These are phyloP conservation scores for Triangularia verruculosa DNA, from an alignment of 2,329 filamentous ascomycete species.

Conservation along the genomic window DNA sequence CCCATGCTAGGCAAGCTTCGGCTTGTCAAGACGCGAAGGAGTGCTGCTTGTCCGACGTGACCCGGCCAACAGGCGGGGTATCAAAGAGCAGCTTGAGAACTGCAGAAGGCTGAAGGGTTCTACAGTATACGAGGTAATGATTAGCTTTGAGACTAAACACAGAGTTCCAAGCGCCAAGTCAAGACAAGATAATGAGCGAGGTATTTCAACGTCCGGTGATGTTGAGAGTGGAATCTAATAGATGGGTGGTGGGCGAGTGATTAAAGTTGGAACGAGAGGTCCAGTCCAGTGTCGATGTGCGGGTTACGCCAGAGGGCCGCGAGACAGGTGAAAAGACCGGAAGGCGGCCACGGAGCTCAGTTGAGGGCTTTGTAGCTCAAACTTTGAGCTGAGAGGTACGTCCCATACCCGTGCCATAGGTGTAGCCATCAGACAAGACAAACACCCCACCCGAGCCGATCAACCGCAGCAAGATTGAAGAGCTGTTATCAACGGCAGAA, in stretches of 20 bases:
- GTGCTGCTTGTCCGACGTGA: background rate
- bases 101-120: background rate
- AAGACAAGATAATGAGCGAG: background rate
- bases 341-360: background rate
- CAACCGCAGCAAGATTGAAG: background rate
- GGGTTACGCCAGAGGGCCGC: background rate
- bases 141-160: background rate
- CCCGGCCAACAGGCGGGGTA: background rate
- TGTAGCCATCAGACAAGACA: background rate
- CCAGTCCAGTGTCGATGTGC: background rate
- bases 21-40: constrained; percentile 13
- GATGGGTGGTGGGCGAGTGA: background rate
- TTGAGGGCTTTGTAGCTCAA: background rate
- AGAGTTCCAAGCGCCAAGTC: background rate
- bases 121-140: background rate
- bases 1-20: constrained; percentile 65
- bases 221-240: background rate
- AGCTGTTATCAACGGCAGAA: background rate
- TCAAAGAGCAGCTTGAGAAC: background rate
- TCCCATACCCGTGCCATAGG: background rate
- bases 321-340: background rate
- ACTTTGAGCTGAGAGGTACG: background rate
- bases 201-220: background rate
- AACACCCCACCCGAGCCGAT: background rate
- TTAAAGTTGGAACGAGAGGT: background rate